Base-by-base conservation (phyloP, 2,329 filamentous ascomycete species). In the Fusarium bactridioides region DNA sequence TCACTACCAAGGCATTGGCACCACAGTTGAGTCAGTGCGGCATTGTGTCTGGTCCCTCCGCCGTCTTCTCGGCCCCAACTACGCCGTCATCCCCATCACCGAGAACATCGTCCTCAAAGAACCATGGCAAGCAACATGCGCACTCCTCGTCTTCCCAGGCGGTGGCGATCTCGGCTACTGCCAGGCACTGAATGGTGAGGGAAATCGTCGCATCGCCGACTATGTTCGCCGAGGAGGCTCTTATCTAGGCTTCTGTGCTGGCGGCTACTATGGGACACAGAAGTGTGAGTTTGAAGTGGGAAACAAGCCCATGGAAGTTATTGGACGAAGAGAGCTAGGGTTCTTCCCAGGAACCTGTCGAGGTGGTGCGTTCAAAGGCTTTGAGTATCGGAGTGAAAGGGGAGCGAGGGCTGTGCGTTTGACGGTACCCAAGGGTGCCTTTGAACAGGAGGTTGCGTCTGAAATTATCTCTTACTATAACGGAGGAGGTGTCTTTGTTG, bases 131-230 rank as follows among this genome's bases (percentile, higher is more conserved):
- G 85, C 92, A 7, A 92, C 94, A 5, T 98, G 95, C 80, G 94
- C 94, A 1, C 87, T 98, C 15, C 88, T 99, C 11, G 95, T 98
- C 5, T 90, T 99, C 58, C 96, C 96, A 3, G 96, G 96, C 27
- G 96, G 96, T 37, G 95, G 94, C n/a, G 96, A 99, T 79, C 86
- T 97, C 57, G 94, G 93, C 55, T 99, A 98, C 82, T 97, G 95
- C 81, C 91, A 93, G 33, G 91, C 90, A 5, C 87, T 99, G 71
- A 96, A 98, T 80, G 96, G 96, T 40, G 86, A 90, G 58, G 96
- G 95, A 3, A 99, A 98, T 81, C 88, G 92, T 40, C 88, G 89
- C 73, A 98, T 99, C 80, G 85, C 87, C 61, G 92, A 95, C 74
- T 99, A 93, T 78, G 94, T 99, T 55, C 92, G 94, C 66, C 87